Evolutionary conservation across 148 eudicot species (phyloP).

Genomic region (Persicaria maculosa): DNA sequence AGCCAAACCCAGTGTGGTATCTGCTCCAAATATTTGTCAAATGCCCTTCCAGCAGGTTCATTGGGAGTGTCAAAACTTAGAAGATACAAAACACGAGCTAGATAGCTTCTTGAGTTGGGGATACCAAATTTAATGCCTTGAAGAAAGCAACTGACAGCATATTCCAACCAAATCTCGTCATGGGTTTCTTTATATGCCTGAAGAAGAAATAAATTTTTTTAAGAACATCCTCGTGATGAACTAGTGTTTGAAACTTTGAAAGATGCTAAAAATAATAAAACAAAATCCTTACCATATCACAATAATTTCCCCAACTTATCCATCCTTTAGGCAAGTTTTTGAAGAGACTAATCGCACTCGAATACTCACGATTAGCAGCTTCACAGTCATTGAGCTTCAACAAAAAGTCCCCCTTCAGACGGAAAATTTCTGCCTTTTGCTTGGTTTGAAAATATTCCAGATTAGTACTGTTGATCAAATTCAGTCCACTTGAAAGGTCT

Average conservation of each 20-base stretch:
- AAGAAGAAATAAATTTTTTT: conserved; percentile 8
- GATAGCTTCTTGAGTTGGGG: conserved; percentile 89
- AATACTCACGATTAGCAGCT: conserved; percentile 89
- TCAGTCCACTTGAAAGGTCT: conserved; percentile 83
- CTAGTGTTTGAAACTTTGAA: neutral
- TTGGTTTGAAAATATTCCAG: conserved; percentile 91
- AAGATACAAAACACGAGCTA: conserved; percentile 94
- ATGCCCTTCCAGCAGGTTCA: conserved; percentile 86
- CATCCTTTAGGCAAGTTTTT: conserved; percentile 95
- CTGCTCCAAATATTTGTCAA: conserved; percentile 91
- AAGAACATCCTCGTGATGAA: neutral
- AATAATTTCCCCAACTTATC: conserved; percentile 99
- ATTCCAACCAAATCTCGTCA: conserved; percentile 95
- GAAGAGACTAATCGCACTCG: conserved; percentile 78
- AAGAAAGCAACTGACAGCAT: conserved; percentile 95
- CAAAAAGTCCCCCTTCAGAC: conserved; percentile 81
- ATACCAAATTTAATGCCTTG: conserved; percentile 95
- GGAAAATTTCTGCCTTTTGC: conserved; percentile 88
- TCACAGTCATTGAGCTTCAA: conserved; percentile 88
- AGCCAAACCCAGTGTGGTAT: conserved; percentile 99
- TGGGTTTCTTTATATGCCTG: conserved; percentile 92
- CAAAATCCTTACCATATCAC: conserved; percentile 68
- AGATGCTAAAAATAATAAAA: conserved; percentile 7
- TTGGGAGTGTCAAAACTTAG: conserved; percentile 93
- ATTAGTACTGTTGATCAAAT: conserved; percentile 82